These are phyloP conservation scores for Elaeagnus macrophylla DNA, from an alignment of 306 rosid species.

Conservation along the genomic window DNA sequence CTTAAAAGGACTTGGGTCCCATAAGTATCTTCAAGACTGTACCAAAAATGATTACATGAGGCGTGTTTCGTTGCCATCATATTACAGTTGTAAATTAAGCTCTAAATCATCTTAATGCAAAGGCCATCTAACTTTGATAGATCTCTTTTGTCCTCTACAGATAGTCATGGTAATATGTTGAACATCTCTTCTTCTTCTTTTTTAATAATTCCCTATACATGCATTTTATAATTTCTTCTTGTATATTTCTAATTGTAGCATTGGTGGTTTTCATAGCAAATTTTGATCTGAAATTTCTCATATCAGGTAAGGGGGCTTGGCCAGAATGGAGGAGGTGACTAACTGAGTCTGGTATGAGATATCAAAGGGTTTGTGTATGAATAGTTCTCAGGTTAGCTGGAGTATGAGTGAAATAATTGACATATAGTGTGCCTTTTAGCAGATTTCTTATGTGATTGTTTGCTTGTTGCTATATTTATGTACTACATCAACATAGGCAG, in stretches of 20 bases:
- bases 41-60: constrained; percentile 28
- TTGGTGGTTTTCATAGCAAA: neutral
- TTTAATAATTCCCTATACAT: no score
- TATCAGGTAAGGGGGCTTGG: constrained; percentile 41
- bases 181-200: no score
- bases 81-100: constrained; percentile 30
- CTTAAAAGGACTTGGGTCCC: constrained; percentile 43
- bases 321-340: constrained; percentile 61
- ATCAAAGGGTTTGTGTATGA: neutral
- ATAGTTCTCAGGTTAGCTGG: no score
- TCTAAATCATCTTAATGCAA: constrained; percentile 31
- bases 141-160: constrained; percentile 37
- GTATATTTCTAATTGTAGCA: no score
- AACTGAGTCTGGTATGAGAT: neutral
- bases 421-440: no score
- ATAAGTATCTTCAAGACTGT: constrained; percentile 27
- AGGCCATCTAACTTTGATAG: constrained; percentile 4
- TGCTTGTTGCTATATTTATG: no score
- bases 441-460: no score
- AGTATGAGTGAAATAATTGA: no score
- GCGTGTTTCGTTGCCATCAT: constrained; percentile 55
- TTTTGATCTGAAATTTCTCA: neutral
- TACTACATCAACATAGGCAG: no score
- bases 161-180: constrained; percentile 20
- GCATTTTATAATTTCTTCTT: no score